Percentiles rank a stretch among this genome's conserved stretches.
phyloP scores from a whole-genome alignment of 257 asterid species.

The Cruciata laevipes region DNA sequence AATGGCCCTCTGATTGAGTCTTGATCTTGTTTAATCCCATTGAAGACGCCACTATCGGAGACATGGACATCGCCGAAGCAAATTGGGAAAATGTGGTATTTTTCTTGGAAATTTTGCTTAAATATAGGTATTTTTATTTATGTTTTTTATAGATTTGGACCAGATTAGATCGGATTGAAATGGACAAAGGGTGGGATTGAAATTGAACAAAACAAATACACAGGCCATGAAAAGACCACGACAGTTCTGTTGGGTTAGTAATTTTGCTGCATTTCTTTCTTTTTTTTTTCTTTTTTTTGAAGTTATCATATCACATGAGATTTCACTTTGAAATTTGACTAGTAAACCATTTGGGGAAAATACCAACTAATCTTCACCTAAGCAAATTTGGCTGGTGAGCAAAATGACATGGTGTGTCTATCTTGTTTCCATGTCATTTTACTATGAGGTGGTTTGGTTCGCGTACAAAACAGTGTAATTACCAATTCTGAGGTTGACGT shows the following conservation, averaged over 20 bases:
- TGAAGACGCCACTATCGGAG: conserved; percentile 96
- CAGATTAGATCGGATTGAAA: not conserved
- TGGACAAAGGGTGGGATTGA: conserved; percentile 18
- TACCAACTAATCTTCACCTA: not conserved
- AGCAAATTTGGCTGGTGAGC: not conserved
- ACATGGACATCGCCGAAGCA: conserved; percentile 43
- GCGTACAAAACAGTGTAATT: too few species aligned
- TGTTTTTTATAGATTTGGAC: conserved; percentile 12
- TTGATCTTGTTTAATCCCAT: conserved; percentile 91
- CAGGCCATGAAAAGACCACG: conserved; percentile 15
- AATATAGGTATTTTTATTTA: conserved; percentile 2
- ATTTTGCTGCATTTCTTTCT: too few species aligned
- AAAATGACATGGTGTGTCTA: not conserved
- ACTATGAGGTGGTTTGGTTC: too few species aligned
- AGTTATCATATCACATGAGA: not conserved
- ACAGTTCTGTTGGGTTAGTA: not conserved
- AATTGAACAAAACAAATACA: conserved; percentile 4
- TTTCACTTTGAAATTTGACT: not conserved
- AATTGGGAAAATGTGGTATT: not conserved
- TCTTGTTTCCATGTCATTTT: too few species aligned
- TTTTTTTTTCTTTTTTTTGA: too few species aligned
- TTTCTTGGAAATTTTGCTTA: too few species aligned
- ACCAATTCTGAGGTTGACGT: too few species aligned
- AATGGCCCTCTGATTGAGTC: conserved; percentile 98
- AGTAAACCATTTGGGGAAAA: not conserved